phyloP scores from a whole-genome alignment of 495 filamentous ascomycete species.

The Hypoxylon lienhwacheense region DNA sequence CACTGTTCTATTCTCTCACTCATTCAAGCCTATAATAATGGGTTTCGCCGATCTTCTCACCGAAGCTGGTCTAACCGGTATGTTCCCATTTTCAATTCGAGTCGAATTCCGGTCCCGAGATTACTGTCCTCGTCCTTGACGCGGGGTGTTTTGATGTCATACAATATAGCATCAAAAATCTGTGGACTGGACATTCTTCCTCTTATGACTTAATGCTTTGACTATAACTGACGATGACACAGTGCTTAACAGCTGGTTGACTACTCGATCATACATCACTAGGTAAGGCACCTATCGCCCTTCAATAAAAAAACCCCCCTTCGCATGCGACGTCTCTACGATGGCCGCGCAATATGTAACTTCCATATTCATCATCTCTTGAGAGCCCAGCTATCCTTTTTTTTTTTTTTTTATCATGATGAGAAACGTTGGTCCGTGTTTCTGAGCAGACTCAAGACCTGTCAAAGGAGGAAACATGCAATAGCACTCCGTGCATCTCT shows the following conservation, averaged over 20 bases:
- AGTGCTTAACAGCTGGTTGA: conserved; percentile 93
- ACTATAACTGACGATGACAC: conserved; percentile 34
- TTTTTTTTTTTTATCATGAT: conserved; percentile 61
- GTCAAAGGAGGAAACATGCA: conserved; percentile 80
- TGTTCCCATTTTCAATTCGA: conserved; percentile 14
- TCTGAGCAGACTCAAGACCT: conserved; percentile 98
- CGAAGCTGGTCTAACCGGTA: conserved; percentile 85
- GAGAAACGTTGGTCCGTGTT: conserved; percentile 98
- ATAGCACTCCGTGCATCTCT: conserved; percentile 81
- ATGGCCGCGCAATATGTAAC: background rate
- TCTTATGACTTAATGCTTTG: background rate
- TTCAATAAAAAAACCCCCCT: conserved; percentile 5
- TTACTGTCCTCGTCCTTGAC: no score
- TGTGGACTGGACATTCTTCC: background rate
- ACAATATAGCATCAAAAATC: conserved; percentile 1
- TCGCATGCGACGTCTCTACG: conserved; percentile 13
- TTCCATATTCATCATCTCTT: conserved; percentile 6
- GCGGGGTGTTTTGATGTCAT: background rate
- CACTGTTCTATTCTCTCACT: conserved; percentile 18
- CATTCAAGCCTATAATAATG: conserved; percentile 56
- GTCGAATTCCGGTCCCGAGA: conserved; percentile 1
- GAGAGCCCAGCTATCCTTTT: conserved; percentile 26
- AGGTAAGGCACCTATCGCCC: conserved; percentile 67
- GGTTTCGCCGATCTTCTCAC: conserved; percentile 92
- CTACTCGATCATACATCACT: conserved; percentile 88